Evolutionary conservation across 2,329 filamentous ascomycete species (phyloP).

Genomic region (Aspergillus udagawae): DNA sequence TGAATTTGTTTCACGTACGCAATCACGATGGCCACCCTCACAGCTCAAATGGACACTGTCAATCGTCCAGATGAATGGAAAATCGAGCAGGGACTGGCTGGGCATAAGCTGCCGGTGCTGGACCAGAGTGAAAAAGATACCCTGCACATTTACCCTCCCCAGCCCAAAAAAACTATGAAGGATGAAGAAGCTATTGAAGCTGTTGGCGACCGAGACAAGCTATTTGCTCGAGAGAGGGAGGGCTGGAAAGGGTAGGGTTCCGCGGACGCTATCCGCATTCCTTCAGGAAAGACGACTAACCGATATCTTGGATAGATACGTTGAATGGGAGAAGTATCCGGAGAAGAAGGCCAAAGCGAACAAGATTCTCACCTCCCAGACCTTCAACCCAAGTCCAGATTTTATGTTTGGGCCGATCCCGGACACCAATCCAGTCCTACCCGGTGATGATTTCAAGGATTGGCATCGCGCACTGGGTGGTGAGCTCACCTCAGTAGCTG

Average conservation of each 20-base stretch:
- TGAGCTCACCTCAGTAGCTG: constrained; percentile 47
- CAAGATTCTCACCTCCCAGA: constrained; percentile 52
- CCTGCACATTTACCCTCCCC: no score
- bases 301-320: no score
- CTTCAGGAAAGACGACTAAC: no score
- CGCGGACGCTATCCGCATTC: no score
- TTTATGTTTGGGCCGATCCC: constrained; percentile 56
- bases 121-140: no score
- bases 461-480: constrained; percentile 55
- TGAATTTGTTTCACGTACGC: no score
- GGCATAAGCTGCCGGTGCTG: constrained; percentile 44
- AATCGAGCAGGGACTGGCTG: constrained; percentile 51
- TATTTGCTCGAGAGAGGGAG: constrained; percentile 43
- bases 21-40: no score
- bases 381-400: constrained; percentile 48
- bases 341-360: constrained; percentile 61
- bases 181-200: constrained; percentile 41
- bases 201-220: constrained; percentile 36
- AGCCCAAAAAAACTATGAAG: no score
- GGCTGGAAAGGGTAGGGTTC: constrained; percentile 51
- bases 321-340: constrained; percentile 68
- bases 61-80: constrained; percentile 50
- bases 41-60: constrained; percentile 53
- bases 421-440: constrained; percentile 54
- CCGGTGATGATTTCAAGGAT: constrained; percentile 55